Evolutionary conservation across 495 filamentous ascomycete genomes (phyloP).

Genomic region (Tetracladium marchalianum): DNA sequence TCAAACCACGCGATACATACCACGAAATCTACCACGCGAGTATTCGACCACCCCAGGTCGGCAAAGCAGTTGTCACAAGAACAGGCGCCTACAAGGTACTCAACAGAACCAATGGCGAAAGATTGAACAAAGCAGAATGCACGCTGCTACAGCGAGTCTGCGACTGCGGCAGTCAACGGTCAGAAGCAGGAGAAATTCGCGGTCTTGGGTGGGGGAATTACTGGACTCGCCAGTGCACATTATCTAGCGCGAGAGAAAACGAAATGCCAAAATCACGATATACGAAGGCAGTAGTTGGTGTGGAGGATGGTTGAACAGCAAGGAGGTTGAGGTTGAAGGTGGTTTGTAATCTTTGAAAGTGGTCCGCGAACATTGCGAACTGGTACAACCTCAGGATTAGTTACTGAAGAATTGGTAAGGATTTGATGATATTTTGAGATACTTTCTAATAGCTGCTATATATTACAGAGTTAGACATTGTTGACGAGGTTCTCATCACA

Average conservation of each 20-base stretch:
- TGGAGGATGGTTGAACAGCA: slow-evolving; percentile 80
- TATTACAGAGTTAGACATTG: slow-evolving; percentile 54
- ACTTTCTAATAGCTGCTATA: slow-evolving; percentile 24
- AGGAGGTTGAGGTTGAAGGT: slow-evolving; percentile 43
- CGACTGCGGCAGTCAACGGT: background rate
- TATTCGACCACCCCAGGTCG: no score
- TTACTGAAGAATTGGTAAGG: slow-evolving; percentile 47
- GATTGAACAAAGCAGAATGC: no score
- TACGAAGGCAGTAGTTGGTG: slow-evolving; percentile 61
- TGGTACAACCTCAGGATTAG: slow-evolving; percentile 28
- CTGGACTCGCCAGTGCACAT: slow-evolving; percentile 75
- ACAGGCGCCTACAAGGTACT: no score
- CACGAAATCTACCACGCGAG: no score
- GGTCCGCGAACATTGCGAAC: slow-evolving; percentile 72
- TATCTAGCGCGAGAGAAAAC: slow-evolving; percentile 52
- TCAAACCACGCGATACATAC: no score
- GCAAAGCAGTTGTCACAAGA: no score
- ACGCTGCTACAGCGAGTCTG: no score
- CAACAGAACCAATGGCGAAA: no score
- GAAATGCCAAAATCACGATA: slow-evolving; percentile 54
- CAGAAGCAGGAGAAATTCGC: slow-evolving; percentile 34
- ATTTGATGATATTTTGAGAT: background rate
- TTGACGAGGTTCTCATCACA: slow-evolving; percentile 50
- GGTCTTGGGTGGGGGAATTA: slow-evolving; percentile 81
- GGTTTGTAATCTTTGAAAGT: slow-evolving; percentile 63